Evolutionary conservation across 139 green algal species (phyloP), one percentile per base, ranked within the genome.

Genomic region (Chlamydomonas sp.): DNA sequence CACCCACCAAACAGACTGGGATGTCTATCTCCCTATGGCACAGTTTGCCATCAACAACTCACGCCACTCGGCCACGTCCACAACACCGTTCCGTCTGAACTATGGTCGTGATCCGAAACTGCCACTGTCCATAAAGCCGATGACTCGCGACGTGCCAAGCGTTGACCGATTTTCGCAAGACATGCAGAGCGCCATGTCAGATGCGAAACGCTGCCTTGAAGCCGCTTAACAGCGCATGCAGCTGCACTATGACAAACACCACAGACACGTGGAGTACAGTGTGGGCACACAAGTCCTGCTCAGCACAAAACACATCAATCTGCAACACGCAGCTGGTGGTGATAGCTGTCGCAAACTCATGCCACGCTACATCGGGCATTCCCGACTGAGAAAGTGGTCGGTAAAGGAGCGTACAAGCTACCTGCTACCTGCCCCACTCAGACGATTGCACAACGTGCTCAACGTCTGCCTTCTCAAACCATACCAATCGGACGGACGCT

Each of bases 31-130:
- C 1, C 5, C 71, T 24, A 2, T 63, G 20, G 64, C 68, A 39
- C 79, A 88, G 47, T 86, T 88, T 73, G 76, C 79, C 33, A 77
- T 84, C 39, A 88, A 89, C 69, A 79, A 77, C n/a, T 6, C 70
- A 22, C 43, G 30, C 0, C 64, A 81, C 1, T 65, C 64, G 3
- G 54, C 33, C 3, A 79, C 73, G 16, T 2, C 58, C 0, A 48
- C 62, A 4, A 78, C 73, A 0, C 81, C 79, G 0, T 86, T 85
- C 71, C 60, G 65, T 3, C 58, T 88, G 10, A 82, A 83, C 33
- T 75, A 77, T 70, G 76, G 71, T 5, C 34, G 22, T 8, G 31
- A 84, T 28, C 83, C 83, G 16, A 48, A 28, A 1, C 35, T 67
- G 16, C 71, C 71, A n/a, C 33, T 71, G 10, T 39, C 47, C 33